Percentiles rank a stretch among this genome's conserved stretches.
These are phyloP conservation scores for Ananas comosus DNA, from an alignment of 176 grass and related monocot genomes.

Conservation along the genomic window DNA sequence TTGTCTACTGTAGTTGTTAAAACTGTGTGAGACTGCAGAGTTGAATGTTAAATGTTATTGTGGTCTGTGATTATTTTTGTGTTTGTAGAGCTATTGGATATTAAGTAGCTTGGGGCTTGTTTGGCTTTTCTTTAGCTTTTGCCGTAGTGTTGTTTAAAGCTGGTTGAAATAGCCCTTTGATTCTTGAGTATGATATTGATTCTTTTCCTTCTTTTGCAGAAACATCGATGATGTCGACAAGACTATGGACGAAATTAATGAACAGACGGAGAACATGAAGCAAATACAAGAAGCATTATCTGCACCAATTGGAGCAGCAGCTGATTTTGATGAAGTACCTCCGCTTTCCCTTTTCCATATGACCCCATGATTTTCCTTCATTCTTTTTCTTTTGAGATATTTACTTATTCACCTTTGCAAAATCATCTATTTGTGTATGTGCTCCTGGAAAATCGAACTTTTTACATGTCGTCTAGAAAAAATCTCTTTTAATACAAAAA, in stretches of 20 bases:
- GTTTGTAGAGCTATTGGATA: neutral
- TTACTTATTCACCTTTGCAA: too few species aligned
- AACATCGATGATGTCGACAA: constrained; percentile 96
- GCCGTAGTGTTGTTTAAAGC: too few species aligned
- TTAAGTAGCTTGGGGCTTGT: too few species aligned
- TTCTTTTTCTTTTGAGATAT: too few species aligned
- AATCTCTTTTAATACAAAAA: too few species aligned
- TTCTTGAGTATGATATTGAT: constrained; percentile 1
- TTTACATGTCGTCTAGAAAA: too few species aligned
- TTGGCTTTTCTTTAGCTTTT: too few species aligned
- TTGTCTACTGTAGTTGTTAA: neutral
- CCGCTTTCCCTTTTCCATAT: neutral
- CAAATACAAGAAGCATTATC: constrained; percentile 86
- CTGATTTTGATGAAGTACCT: constrained; percentile 88
- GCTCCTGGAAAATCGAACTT: too few species aligned
- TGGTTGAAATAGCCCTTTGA: too few species aligned
- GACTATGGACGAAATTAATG: constrained; percentile 99
- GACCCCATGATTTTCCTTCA: neutral
- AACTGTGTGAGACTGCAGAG: neutral
- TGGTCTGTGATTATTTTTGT: neutral
- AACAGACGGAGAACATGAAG: constrained; percentile 91
- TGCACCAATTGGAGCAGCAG: constrained; percentile 64
- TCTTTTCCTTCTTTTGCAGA: constrained; percentile 29
- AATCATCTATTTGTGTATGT: neutral
- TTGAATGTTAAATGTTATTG: neutral